Conservation (phyloP, 1,139 yeast genomes). For the Lodderomyces margitis region DNA sequence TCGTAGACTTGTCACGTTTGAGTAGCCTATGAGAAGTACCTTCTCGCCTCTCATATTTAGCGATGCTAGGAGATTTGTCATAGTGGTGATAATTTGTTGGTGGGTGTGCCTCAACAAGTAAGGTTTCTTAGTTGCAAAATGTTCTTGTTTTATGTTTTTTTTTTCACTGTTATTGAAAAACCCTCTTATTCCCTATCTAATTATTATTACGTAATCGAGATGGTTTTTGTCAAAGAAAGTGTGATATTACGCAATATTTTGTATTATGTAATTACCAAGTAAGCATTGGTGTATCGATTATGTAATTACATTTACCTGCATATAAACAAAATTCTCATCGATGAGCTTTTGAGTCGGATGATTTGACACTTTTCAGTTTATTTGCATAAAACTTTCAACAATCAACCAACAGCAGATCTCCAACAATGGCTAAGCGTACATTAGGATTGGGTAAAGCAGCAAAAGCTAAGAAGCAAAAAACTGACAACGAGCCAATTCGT, state of each 20-base stretch:
- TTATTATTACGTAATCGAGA: not conserved
- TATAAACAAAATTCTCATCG: not conserved
- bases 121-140: conserved; percentile 6
- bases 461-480: conserved; percentile 49
- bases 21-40: conserved; percentile 60
- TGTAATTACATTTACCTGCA: conserved; percentile 2
- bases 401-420: not conserved
- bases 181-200: not conserved
- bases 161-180: too few species aligned
- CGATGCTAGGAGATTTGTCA: conserved; percentile 48
- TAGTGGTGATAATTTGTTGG: conserved; percentile 7
- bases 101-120: not conserved
- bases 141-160: not conserved
- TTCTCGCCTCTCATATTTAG: conserved; percentile 50
- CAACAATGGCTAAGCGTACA: conserved; percentile 67
- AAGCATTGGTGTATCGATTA: not conserved
- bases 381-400: not conserved
- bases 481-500: conserved; percentile 7
- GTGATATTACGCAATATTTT: too few species aligned
- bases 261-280: not conserved
- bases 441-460: conserved; percentile 75
- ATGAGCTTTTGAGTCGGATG: not conserved
- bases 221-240: too few species aligned
- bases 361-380: not conserved
- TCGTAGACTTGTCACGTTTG: conserved; percentile 52